Evolutionary conservation across 352 stramenopile species (phyloP), one percentile per base, ranked within the genome.

Genomic region (Globisporangium cederbergense): DNA sequence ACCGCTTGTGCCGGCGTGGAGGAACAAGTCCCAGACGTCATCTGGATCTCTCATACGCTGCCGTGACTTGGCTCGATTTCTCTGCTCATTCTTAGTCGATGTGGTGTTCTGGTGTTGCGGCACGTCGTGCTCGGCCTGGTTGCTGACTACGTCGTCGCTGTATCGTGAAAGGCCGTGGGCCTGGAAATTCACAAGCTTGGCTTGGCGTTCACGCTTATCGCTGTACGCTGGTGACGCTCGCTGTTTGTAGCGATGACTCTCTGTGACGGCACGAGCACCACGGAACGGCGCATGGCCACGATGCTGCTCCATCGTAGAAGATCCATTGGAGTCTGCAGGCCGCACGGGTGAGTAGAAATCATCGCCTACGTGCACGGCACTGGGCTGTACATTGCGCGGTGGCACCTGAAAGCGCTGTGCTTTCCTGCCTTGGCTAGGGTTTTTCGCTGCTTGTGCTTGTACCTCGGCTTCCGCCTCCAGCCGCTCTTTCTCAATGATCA

Each of bases 11-110:
- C 70, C 65, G 14, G 25, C 25, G 25, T 76, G 70, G 58, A 78
- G 65, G 34, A 81, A 73, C 60, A 79, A 66, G 45, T 81, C 67
- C 77, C 77, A 85, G 4, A 77, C 20, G 6, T 68, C 67, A 28
- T 79, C 74, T 25, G 49, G 40, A 16, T 74, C 61, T 30, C 49
- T 58, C n/a, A 75, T 62, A 38, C 60, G 67, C 3, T 62, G 9
- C 14, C 38, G 65, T 11, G 68, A 62, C 25, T 78, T 70, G 22
- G 74, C 66, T 42, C 76, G 43, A 16, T 71, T 64, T n/a, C 64
- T 60, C 66, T 18, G 43, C 28, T 16, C 56, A 62, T 2, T 76
- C 65, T 28, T 28, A 28, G 65, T 77, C 57, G 22, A 69, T 55
- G 34, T 38, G 34, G 6, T 38, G 18, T 70, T 36, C 5, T 50